phyloP scores from a whole-genome alignment of 2,329 filamentous ascomycete genomes.

The Metarhizium humberi region DNA sequence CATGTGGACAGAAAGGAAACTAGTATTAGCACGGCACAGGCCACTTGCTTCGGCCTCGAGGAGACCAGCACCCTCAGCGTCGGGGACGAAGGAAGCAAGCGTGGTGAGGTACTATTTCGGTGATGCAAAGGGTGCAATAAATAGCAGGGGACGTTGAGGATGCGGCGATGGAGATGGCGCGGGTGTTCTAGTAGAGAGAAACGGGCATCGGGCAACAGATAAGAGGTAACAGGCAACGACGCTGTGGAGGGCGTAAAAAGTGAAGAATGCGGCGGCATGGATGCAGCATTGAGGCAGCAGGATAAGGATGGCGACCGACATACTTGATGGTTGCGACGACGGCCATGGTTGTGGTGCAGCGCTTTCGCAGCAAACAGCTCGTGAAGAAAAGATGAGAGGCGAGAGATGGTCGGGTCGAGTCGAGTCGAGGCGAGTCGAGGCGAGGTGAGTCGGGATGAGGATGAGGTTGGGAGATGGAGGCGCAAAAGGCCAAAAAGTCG shows the following conservation, averaged over 20 bases:
- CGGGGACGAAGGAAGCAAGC: neutral
- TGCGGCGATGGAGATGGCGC: neutral
- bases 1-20: neutral
- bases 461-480: neutral
- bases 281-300: slow-evolving; percentile 8
- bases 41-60: neutral
- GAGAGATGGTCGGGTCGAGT: neutral
- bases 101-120: neutral
- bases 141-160: neutral
- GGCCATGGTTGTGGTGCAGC: slow-evolving; percentile 32
- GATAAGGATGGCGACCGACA: slow-evolving; percentile 26
- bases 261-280: slow-evolving; percentile 6
- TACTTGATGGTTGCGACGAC: slow-evolving; percentile 59
- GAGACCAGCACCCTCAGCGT: neutral
- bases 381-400: neutral
- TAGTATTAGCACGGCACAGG: neutral
- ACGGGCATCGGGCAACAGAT: neutral
- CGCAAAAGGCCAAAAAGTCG: slow-evolving; percentile 3
- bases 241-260: neutral
- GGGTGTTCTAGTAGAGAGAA: neutral
- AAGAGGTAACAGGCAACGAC: neutral
- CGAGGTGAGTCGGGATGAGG: neutral
- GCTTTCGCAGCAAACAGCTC: slow-evolving; percentile 5
- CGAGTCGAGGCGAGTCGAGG: neutral
- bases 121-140: neutral